Conservation (phyloP, 176 grass and related monocot species). For the Oryza meyeriana region DNA sequence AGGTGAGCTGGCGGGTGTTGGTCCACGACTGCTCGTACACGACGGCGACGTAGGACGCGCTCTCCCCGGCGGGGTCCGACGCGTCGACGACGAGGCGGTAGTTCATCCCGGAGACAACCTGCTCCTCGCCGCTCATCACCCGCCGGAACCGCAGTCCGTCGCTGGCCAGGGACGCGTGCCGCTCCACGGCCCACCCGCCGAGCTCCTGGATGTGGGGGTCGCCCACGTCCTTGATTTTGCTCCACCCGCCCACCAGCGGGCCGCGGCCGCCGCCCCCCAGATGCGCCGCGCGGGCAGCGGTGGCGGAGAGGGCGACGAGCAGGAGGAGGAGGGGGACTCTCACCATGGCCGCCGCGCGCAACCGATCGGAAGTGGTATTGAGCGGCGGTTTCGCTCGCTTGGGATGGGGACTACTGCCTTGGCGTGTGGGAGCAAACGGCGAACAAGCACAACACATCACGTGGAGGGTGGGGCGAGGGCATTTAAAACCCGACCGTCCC, state of each 20-base stretch:
- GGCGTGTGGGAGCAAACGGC: too few species aligned
- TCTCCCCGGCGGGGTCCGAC: not conserved
- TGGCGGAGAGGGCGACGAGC: not conserved
- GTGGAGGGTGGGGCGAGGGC: too few species aligned
- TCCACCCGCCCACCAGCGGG: constrained; percentile 22
- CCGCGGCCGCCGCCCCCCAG: not conserved
- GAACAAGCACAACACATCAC: too few species aligned
- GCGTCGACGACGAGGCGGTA: constrained; percentile 41
- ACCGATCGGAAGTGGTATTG: not conserved
- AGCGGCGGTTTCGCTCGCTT: too few species aligned
- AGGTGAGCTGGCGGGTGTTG: constrained; percentile 31
- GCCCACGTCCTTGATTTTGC: constrained; percentile 14
- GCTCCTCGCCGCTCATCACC: constrained; percentile 41
- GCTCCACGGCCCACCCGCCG: constrained; percentile 36
- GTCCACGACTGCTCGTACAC: constrained; percentile 52
- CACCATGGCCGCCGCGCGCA: not conserved
- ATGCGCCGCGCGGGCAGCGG: not conserved
- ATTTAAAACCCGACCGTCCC: too few species aligned
- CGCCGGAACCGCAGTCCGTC: constrained; percentile 9
- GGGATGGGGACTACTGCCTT: too few species aligned
- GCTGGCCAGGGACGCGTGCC: not conserved
- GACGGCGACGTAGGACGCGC: constrained; percentile 25
- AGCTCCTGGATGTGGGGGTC: constrained; percentile 34
- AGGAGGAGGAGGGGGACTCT: not conserved
- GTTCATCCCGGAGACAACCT: constrained; percentile 47